Base-by-base conservation (phyloP, 129 eudicot genomes). In the Solidago caesia region DNA sequence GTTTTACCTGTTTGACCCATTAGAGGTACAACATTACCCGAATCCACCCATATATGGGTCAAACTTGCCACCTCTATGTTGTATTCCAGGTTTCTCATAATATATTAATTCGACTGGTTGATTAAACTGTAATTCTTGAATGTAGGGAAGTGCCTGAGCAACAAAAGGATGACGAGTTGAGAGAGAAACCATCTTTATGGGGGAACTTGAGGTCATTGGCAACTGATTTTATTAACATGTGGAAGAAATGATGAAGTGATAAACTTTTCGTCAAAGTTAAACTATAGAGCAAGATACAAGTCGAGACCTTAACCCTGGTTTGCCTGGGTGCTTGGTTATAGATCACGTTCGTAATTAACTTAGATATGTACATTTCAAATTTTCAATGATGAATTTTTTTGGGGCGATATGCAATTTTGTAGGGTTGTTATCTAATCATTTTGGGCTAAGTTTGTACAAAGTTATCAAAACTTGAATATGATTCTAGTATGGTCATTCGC, bases 121-220 rank as follows among this genome's bases (percentile, higher is more conserved):
- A 67, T 26, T 56, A 0, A 56, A 4, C 29, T 56, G 29, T 27
- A 56, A 2, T 67, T 16, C 1, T 45, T 58, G 45, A 44, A 68
- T 77, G 75, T 59, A 78, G 82, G 66, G 77, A 70, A 59, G 15
- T 14, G 7, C 16, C 59, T 12, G 66, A 65, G 72, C 15, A 56
- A 5, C 64, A 82, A 25, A 64, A 44, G 14, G 77, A 74, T 6
- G 77, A 77, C 27, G 72, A 73, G 56, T 14, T 59, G 41, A 68
- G 72, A 73, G 69, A 47, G 70, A 80, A 73, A 33, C 16, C 77
- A 45, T 84, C 88, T 4, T 12, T 87, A 29, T 87, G 91, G 91
- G 82, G 82, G 8, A 81, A 73, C 64, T 69, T 87, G 63, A 87
- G 81, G 76, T 81, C 76, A 15, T 7, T 76, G 62, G 87, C 87